Percentiles rank a stretch among this genome's conserved stretches.
Conservation (phyloP, 2,329 filamentous ascomycete genomes). For the Fusarium siculi region DNA sequence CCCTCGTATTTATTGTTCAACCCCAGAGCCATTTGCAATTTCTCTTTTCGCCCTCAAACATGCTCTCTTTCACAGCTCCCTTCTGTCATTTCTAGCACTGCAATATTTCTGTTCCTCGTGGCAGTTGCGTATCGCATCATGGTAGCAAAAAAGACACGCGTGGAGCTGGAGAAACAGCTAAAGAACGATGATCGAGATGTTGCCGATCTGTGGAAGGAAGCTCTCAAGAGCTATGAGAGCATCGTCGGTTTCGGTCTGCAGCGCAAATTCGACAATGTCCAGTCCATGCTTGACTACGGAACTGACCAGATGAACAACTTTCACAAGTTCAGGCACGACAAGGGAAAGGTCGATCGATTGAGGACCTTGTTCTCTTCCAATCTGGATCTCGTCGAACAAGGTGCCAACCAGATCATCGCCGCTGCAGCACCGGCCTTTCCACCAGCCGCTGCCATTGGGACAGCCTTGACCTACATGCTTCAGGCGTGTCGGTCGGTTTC, state of each 20-base stretch:
- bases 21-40: neutral
- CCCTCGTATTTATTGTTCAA: neutral
- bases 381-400: slow-evolving; percentile 45
- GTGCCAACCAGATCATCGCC: slow-evolving; percentile 44
- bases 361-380: slow-evolving; percentile 45
- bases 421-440: slow-evolving; percentile 48
- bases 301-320: slow-evolving; percentile 47
- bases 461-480: slow-evolving; percentile 49
- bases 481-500: slow-evolving; percentile 46
- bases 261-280: slow-evolving; percentile 43
- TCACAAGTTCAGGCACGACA: slow-evolving; percentile 49
- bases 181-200: slow-evolving; percentile 45
- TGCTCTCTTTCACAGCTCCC: neutral
- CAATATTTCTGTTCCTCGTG: neutral
- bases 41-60: neutral
- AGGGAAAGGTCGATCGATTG: slow-evolving; percentile 48
- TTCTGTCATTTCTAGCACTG: neutral
- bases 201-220: slow-evolving; percentile 48
- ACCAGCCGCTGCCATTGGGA: slow-evolving; percentile 48
- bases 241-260: slow-evolving; percentile 48
- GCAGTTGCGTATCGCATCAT: neutral
- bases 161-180: slow-evolving; percentile 28
- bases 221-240: slow-evolving; percentile 47
- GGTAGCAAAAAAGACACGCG: neutral
- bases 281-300: slow-evolving; percentile 43